A percentile compares a stretch with the other conserved stretches of the same genome.
These are phyloP conservation scores for Sporothrix luriei DNA, from an alignment of 2,329 filamentous ascomycete genomes.

Conservation along the genomic window DNA sequence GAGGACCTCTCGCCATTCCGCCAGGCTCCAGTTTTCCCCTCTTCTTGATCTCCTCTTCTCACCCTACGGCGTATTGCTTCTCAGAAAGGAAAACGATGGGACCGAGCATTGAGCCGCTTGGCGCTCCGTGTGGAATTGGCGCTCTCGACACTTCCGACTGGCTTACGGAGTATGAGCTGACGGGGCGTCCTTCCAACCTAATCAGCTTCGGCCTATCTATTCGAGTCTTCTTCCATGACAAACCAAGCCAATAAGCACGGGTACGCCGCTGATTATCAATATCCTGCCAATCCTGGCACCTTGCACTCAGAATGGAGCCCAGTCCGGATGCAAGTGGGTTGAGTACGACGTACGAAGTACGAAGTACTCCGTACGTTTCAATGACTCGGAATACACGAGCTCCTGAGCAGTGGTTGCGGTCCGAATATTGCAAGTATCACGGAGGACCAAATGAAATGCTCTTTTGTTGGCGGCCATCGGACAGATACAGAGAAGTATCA, in stretches of 20 bases:
- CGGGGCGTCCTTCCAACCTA: no score
- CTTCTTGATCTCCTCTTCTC: constrained; percentile 1
- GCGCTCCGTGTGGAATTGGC: constrained; percentile 8
- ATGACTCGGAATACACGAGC: neutral
- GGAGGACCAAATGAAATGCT: constrained; percentile 9
- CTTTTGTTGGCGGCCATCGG: no score
- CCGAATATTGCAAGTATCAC: constrained; percentile 6
- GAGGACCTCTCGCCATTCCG: neutral
- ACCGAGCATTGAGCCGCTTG: constrained; percentile 19
- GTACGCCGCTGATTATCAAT: no score
- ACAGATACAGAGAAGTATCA: neutral
- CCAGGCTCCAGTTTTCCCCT: constrained; percentile 7
- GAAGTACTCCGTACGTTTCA: no score
- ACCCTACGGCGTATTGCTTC: neutral
- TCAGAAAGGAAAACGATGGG: constrained; percentile 27
- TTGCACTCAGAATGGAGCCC: no score
- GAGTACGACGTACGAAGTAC: no score
- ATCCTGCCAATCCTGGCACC: no score
- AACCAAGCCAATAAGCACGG: no score
- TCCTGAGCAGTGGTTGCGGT: neutral
- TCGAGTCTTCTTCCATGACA: no score
- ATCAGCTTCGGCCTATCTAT: no score
- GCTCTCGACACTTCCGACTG: neutral
- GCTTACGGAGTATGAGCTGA: neutral
- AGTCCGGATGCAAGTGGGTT: no score